Evolutionary conservation across 768 basidiomycete species (phyloP).

Genomic region (Serendipita sp.): DNA sequence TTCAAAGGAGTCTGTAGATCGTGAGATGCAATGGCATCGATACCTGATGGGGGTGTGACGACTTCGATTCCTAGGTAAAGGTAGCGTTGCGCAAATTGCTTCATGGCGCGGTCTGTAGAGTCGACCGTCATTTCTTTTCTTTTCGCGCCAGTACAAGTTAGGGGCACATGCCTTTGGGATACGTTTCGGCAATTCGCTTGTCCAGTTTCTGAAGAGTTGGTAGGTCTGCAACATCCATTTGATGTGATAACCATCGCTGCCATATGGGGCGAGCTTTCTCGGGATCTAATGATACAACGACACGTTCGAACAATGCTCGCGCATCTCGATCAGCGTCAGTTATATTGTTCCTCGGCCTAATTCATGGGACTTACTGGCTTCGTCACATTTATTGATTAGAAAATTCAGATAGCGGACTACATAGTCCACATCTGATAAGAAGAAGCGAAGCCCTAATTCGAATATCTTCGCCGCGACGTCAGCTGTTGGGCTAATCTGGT

Average conservation of each 20-base stretch:
- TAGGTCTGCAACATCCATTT: conserved; percentile 89
- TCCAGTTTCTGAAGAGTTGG: conserved; percentile 80
- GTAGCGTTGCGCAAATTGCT: conserved; percentile 78
- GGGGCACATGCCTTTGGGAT: conserved; percentile 52
- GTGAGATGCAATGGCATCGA: conserved; percentile 12
- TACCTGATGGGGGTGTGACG: conserved; percentile 45
- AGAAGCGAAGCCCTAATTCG: conserved; percentile 78
- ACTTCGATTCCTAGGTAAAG: conserved; percentile 73
- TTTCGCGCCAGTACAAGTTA: too few relatives aligned
- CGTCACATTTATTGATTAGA: conserved; percentile 87
- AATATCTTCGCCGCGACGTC: conserved; percentile 81
- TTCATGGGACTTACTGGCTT: conserved; percentile 54
- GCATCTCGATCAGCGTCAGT: conserved; percentile 46
- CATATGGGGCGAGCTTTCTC: conserved; percentile 75
- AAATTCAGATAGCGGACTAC: conserved; percentile 84
- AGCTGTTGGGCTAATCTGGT: conserved; percentile 68
- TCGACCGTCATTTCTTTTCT: not conserved
- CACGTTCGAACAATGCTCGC: conserved; percentile 84
- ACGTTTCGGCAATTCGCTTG: conserved; percentile 73
- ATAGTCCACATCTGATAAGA: conserved; percentile 68
- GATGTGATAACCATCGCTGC: conserved; percentile 93
- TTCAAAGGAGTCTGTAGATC: conserved; percentile 5
- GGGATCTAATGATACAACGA: conserved; percentile 54
- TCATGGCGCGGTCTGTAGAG: conserved; percentile 75
- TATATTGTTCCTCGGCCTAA: not conserved